Evolutionary conservation across 1,284 basidiomycete species (phyloP).

Genomic region (Rhizoctonia solani): DNA sequence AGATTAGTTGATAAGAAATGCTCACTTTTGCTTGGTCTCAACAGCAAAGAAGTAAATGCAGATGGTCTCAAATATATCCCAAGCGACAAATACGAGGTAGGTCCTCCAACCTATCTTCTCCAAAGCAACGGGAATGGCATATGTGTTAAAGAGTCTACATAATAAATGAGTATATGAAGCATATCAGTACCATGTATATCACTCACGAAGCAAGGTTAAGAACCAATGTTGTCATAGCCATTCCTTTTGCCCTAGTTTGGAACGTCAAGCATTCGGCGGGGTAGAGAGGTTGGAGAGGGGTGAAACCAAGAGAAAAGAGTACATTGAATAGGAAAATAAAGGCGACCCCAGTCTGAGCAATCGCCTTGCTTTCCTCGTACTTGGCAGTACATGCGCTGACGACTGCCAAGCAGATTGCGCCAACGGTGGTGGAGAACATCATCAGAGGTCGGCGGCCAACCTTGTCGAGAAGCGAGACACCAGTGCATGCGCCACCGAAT

Average conservation of each 20-base stretch:
- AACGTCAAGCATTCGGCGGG: slow-evolving; percentile 44
- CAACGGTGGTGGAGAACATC: slow-evolving; percentile 29
- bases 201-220: slow-evolving; percentile 31
- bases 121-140: slow-evolving; percentile 40
- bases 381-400: slow-evolving; percentile 20
- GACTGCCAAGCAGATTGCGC: slow-evolving; percentile 23
- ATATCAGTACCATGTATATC: no score
- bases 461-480: slow-evolving; percentile 10
- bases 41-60: slow-evolving; percentile 38
- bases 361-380: slow-evolving; percentile 13
- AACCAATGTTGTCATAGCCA: slow-evolving; percentile 41
- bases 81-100: slow-evolving; percentile 40
- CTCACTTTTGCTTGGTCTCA: slow-evolving; percentile 28
- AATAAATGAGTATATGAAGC: neutral
- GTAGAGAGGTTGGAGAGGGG: slow-evolving; percentile 44
- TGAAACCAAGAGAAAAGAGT: slow-evolving; percentile 43
- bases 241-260: slow-evolving; percentile 44
- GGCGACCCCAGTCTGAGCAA: slow-evolving; percentile 16
- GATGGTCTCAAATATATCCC: slow-evolving; percentile 37
- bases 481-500: slow-evolving; percentile 31
- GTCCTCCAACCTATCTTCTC: slow-evolving; percentile 41
- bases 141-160: slow-evolving; percentile 38
- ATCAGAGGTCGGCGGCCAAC: slow-evolving; percentile 16
- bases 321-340: slow-evolving; percentile 31
- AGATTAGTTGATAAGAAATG: neutral